phyloP scores from a whole-genome alignment of 371 early-diverging fungal species.

The Saksenaea vasiformis region DNA sequence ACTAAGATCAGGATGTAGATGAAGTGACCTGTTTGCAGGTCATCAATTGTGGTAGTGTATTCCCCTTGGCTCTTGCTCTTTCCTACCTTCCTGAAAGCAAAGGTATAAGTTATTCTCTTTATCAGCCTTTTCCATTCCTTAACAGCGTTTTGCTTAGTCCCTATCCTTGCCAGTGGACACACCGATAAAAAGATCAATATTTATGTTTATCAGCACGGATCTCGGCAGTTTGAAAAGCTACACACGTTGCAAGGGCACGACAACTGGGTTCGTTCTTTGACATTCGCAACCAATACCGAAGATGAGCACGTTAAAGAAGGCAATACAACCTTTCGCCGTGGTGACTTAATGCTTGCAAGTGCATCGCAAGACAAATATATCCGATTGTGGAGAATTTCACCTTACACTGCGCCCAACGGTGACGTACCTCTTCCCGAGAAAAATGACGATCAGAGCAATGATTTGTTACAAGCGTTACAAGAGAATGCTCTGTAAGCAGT shows the following conservation, averaged over 20 bases:
- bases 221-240: conserved; percentile 58
- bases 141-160: conserved; percentile 35
- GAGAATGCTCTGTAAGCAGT: conserved; percentile 51
- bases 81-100: conserved; percentile 68
- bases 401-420: conserved; percentile 20
- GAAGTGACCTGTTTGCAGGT: conserved; percentile 65
- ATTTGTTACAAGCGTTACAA: conserved; percentile 55
- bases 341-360: conserved; percentile 86
- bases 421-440: background rate
- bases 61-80: conserved; percentile 71
- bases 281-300: conserved; percentile 69
- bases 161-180: conserved; percentile 73
- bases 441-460: conserved; percentile 38
- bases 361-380: conserved; percentile 93
- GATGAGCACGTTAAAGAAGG: conserved; percentile 19
- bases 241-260: conserved; percentile 85
- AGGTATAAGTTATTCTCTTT: conserved; percentile 31
- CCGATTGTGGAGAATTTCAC: conserved; percentile 85
- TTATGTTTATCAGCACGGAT: conserved; percentile 44
- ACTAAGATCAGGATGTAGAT: conserved; percentile 30
- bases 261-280: conserved; percentile 89
- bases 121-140: background rate
- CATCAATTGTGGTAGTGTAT: conserved; percentile 68
- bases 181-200: conserved; percentile 75
- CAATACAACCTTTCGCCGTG: conserved; percentile 60